Conservation (phyloP, 257 asterid genomes). For the Osmanthus fragrans region DNA sequence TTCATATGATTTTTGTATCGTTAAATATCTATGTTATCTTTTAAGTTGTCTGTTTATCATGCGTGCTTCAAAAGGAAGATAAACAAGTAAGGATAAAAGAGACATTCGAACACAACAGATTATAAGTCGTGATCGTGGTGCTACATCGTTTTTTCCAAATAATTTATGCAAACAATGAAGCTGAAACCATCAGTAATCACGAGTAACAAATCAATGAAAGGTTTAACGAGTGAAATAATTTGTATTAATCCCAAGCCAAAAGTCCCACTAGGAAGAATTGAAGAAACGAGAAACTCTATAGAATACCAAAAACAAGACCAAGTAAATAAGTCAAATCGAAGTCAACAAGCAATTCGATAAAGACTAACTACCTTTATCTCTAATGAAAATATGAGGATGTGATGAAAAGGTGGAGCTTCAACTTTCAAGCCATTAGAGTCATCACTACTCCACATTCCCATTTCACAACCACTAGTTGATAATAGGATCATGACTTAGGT, state of each 20-base stretch:
- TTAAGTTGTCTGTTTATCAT: conserved; percentile 4
- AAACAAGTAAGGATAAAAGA: conserved; percentile 24
- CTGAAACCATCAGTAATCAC: neutral
- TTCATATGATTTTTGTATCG: conserved; percentile 24
- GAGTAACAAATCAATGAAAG: neutral
- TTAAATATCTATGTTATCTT: conserved; percentile 12
- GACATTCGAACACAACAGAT: conserved; percentile 44
- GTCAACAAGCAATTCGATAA: no score
- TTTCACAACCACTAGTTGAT: no score
- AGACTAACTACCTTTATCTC: no score
- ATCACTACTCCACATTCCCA: no score
- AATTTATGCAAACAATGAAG: conserved; percentile 7
- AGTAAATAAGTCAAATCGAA: no score
- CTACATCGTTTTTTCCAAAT: conserved; percentile 25
- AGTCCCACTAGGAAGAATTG: neutral
- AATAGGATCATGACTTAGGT: no score
- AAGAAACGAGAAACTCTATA: neutral
- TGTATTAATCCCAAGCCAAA: neutral
- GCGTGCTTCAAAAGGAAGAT: conserved; percentile 1
- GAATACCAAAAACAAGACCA: no score
- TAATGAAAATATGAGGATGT: no score
- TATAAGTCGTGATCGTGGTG: conserved; percentile 36
- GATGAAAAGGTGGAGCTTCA: no score
- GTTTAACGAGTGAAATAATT: neutral
- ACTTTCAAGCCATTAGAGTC: no score